A percentile compares a stretch with the other conserved stretches of the same genome.
Evolutionary conservation across 371 early-diverging fungal species (phyloP).

Genomic region (Apophysomyces variabilis): DNA sequence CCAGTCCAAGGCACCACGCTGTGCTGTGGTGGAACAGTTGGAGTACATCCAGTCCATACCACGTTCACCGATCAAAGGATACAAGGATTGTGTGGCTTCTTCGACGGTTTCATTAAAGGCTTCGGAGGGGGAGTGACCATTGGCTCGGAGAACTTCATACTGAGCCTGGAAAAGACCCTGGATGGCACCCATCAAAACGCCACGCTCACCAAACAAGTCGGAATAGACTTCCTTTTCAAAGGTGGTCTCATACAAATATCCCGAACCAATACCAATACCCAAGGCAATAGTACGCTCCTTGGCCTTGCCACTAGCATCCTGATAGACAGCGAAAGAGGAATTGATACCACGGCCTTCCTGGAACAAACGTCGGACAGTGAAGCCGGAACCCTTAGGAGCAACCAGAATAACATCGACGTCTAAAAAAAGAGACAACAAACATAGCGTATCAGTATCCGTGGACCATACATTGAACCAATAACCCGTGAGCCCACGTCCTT

Average conservation of each 20-base stretch:
- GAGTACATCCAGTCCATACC: constrained; percentile 98
- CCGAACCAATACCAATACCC: constrained; percentile 95
- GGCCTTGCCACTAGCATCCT: constrained; percentile 93
- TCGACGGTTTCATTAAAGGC: constrained; percentile 99
- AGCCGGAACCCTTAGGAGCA: constrained; percentile 96
- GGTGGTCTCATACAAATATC: constrained; percentile 97
- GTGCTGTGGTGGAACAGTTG: constrained; percentile 96
- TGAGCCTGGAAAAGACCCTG: constrained; percentile 97
- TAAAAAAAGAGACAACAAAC: constrained; percentile 13
- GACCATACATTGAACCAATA: no score
- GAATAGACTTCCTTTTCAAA: constrained; percentile 97
- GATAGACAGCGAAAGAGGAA: constrained; percentile 95
- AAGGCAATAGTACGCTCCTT: constrained; percentile 91
- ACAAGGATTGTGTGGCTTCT: constrained; percentile 97
- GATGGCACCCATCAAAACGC: constrained; percentile 98
- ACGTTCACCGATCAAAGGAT: constrained; percentile 94
- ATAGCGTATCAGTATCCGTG: no score
- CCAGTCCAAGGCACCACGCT: constrained; percentile 98
- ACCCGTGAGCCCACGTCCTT: background rate
- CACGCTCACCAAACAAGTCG: constrained; percentile 97
- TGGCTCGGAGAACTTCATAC: constrained; percentile 94
- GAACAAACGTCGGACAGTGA: constrained; percentile 96
- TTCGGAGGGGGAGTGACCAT: constrained; percentile 96
- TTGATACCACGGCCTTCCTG: constrained; percentile 97
- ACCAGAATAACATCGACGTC: constrained; percentile 96